Conservation (phyloP, 345 rosid genomes). For the Odontarrhena argentea region DNA sequence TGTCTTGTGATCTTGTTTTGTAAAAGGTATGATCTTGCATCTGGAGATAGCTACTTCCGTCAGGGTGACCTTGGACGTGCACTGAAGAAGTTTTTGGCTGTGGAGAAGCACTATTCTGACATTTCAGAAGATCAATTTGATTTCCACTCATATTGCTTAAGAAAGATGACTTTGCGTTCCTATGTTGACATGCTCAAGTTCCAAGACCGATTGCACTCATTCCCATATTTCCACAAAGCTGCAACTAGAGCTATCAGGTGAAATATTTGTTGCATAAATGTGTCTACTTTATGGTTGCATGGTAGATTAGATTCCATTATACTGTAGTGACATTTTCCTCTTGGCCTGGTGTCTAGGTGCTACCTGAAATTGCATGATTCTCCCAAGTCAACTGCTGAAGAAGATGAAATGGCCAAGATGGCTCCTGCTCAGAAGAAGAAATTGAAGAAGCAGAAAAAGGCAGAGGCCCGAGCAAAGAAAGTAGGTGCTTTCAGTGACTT, state of each 20-base stretch:
- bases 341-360: slow-evolving; percentile 57
- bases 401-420: slow-evolving; percentile 73
- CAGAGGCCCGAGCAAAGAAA: slow-evolving; percentile 97
- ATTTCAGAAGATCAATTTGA: slow-evolving; percentile 98
- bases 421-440: slow-evolving; percentile 93
- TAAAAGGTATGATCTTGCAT: slow-evolving; percentile 95
- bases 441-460: slow-evolving; percentile 87
- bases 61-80: slow-evolving; percentile 98
- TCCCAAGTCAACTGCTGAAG: slow-evolving; percentile 83
- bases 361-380: slow-evolving; percentile 83
- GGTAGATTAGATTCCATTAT: slow-evolving; percentile 14
- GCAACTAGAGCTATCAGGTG: slow-evolving; percentile 95
- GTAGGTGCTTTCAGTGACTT: slow-evolving; percentile 44
- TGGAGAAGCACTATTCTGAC: slow-evolving; percentile 99
- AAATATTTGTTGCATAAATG: slow-evolving; percentile 26
- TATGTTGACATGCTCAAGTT: slow-evolving; percentile 98
- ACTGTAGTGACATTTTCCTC: slow-evolving; percentile 16
- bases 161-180: slow-evolving; percentile 96
- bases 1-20: slow-evolving; percentile 17
- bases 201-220: slow-evolving; percentile 94
- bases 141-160: slow-evolving; percentile 97
- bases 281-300: slow-evolving; percentile 14
- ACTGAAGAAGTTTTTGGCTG: slow-evolving; percentile 86
- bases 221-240: slow-evolving; percentile 92
- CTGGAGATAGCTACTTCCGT: slow-evolving; percentile 93